A percentile compares a stretch with the other conserved stretches of the same genome.
Evolutionary conservation across 257 asterid species (phyloP).

Genomic region (Rhazya stricta): DNA sequence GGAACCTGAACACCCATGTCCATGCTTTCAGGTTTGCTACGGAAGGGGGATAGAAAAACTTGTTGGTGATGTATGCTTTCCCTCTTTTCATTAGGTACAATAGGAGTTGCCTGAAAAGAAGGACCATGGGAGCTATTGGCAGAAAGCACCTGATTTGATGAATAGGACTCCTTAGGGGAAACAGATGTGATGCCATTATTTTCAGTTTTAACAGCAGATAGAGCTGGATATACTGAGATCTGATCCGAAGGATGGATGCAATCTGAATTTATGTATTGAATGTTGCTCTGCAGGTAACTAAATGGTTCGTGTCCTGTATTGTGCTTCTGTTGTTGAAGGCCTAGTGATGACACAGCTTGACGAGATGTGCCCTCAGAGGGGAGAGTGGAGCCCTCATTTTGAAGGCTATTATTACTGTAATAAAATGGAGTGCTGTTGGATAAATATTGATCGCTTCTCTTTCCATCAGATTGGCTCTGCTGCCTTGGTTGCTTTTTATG

Average conservation of each 20-base stretch:
- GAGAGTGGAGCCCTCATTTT: constrained; percentile 30
- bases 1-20: constrained; percentile 30
- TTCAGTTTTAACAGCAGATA: constrained; percentile 47
- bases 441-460: constrained; percentile 32
- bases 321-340: constrained; percentile 32
- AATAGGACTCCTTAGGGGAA: constrained; percentile 47
- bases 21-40: constrained; percentile 17
- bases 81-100: constrained; percentile 29
- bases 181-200: constrained; percentile 33
- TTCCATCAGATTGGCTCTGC: constrained; percentile 34
- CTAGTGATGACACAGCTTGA: constrained; percentile 30
- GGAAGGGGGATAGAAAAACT: constrained; percentile 21
- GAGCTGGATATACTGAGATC: constrained; percentile 31
- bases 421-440: constrained; percentile 32
- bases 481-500: constrained; percentile 43
- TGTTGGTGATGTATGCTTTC: constrained; percentile 23
- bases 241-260: constrained; percentile 38
- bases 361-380: constrained; percentile 36
- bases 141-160: constrained; percentile 40
- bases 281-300: constrained; percentile 36
- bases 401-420: constrained; percentile 29
- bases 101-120: constrained; percentile 31
- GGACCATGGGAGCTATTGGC: constrained; percentile 28
- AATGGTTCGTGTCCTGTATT: constrained; percentile 29
- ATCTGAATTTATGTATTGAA: constrained; percentile 39